Evolutionary conservation across 345 rosid genomes (phyloP), one percentile per base, ranked within the genome.

Genomic region (Kernera saxatilis): DNA sequence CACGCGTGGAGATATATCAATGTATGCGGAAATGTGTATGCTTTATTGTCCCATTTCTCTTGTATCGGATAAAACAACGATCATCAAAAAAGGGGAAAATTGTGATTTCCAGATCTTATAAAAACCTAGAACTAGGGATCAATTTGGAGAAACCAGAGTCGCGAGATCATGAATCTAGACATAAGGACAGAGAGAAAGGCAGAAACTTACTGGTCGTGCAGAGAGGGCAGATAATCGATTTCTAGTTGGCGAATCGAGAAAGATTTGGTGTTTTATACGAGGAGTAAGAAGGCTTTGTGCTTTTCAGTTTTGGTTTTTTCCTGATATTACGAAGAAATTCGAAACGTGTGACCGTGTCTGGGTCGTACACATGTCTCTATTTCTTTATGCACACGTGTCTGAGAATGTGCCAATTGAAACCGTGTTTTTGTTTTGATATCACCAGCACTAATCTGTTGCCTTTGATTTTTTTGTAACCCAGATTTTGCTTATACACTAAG

Each of bases 161-260:
- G 33, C 40, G 35, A 43, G 63, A 56, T 57, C 13, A 60, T 49
- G 58, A 50, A 50, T 29, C 36, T 45, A 45, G 56, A 59, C 25
- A 33, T 13, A 54, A 64, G 23, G 55, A 27, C 8, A 61, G 32
- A 54, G 57, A 54, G 9, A 17, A 26, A 53, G 39, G 15, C 10
- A 23, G 29, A 72, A 62, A 35, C 77, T 45, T 73, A 73, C 71
- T 45, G 50, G 53, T 73, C 58, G 71, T 64, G 76, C 39, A 25
- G 22, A 72, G 48, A 1, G 39, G n/a, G 27, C 39, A 33, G 30
- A 36, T 11, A 33, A 45, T 33, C 39, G 37, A 53, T 64, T 44
- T 18, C 15, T 22, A 44, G 46, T 22, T 62, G n/a, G 45, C 44
- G 45, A 40, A 50, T 30, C 15, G 46, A 15, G 54, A 62, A 43